Conservation (phyloP, 164 flowering plant species). For the Cinnamomum micranthum region DNA sequence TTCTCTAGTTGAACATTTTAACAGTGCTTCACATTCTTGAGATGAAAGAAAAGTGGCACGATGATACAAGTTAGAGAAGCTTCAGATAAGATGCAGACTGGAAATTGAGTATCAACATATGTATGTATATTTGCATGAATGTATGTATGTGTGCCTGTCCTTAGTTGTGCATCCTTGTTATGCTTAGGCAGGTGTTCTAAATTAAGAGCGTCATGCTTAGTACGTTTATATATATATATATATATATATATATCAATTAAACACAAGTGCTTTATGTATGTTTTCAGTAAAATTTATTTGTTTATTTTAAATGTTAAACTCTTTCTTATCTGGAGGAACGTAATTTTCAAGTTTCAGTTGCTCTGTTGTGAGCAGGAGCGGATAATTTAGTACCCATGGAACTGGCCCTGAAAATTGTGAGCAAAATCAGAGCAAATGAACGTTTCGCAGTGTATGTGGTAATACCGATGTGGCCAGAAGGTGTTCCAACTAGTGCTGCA, state of each 20-base stretch:
- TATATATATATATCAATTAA: not conserved
- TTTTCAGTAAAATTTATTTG: no score
- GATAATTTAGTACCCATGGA: conserved; percentile 78
- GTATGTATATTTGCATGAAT: no score
- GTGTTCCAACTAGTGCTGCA: conserved; percentile 52
- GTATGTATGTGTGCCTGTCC: no score
- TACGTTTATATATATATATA: not conserved
- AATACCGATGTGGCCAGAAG: conserved; percentile 89
- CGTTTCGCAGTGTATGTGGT: conserved; percentile 66
- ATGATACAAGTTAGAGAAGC: not conserved
- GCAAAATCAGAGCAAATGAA: conserved; percentile 59
- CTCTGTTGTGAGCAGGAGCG: conserved; percentile 47
- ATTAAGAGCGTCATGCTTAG: not conserved
- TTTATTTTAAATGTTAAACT: not conserved
- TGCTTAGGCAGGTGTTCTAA: not conserved
- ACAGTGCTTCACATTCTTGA: not conserved
- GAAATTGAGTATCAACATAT: not conserved
- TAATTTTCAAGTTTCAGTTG: not conserved
- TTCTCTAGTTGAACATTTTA: not conserved
- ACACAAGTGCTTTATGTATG: no score
- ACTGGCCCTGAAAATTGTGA: conserved; percentile 68
- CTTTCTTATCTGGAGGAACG: not conserved
- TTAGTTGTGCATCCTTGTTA: not conserved
- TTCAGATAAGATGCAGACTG: not conserved
- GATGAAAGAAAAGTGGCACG: not conserved